Conservation (phyloP, 2,329 filamentous ascomycete species). For the Cercospora citrullina region DNA sequence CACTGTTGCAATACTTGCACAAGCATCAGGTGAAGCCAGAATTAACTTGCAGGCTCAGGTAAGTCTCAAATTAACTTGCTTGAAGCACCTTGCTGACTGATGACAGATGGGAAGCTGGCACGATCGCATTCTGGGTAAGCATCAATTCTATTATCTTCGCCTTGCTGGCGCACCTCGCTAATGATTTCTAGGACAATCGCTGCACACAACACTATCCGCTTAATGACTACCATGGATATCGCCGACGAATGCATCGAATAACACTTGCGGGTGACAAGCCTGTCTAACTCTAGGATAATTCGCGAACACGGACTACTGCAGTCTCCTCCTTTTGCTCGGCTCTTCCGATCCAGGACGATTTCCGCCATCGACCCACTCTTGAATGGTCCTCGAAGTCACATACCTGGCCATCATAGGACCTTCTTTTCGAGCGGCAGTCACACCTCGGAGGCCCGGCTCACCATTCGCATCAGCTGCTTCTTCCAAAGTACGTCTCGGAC, state of each 20-base stretch:
- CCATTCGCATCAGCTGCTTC: not conserved
- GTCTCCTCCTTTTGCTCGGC: not conserved
- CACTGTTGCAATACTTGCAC: constrained; percentile 70
- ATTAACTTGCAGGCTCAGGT: constrained; percentile 71
- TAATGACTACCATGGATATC: constrained; percentile 22
- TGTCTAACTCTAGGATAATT: not conserved
- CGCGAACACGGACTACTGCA: not conserved
- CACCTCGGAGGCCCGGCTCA: not conserved
- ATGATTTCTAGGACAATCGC: constrained; percentile 18
- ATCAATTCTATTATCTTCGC: too few relatives aligned
- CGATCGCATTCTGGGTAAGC: constrained; percentile 23
- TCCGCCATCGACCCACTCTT: not conserved
- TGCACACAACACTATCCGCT: constrained; percentile 26
- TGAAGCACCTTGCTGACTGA: not conserved
- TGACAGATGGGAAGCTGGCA: constrained; percentile 19
- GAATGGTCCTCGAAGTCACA: not conserved
- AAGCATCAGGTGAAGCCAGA: constrained; percentile 71
- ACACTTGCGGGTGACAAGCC: constrained; percentile 21
- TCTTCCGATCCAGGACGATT: not conserved
- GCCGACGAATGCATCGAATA: constrained; percentile 21
- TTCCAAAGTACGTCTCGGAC: not conserved
- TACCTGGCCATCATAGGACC: not conserved
- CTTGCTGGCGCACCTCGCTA: not conserved
- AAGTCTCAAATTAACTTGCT: constrained; percentile 36
- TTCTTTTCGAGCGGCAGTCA: not conserved